Percentiles rank a stretch among this genome's conserved stretches.
Evolutionary conservation across 2,329 filamentous ascomycete genomes (phyloP).

Genomic region (Sarocladiaceae sp.): DNA sequence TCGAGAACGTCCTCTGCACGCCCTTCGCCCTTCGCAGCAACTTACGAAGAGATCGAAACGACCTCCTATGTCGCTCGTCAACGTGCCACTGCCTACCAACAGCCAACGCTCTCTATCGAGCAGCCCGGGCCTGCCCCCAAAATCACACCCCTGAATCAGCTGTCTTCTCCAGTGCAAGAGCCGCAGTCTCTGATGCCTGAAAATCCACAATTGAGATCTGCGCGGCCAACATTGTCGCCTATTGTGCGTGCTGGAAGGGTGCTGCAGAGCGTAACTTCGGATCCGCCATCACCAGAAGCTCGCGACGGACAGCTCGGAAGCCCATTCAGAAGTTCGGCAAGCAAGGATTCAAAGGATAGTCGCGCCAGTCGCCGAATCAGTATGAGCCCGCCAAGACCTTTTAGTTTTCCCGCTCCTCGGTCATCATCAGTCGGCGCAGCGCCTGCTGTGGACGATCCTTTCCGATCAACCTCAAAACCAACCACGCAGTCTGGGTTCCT

Average conservation of each 20-base stretch:
- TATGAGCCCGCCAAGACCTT: slow-evolving; percentile 24
- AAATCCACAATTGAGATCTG: slow-evolving; percentile 21
- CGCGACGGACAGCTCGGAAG: slow-evolving; percentile 50
- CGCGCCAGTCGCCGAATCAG: slow-evolving; percentile 21
- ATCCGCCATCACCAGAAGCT: slow-evolving; percentile 51
- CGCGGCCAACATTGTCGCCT: slow-evolving; percentile 47
- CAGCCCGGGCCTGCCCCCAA: slow-evolving; percentile 18
- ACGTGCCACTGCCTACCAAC: neutral
- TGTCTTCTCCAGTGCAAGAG: slow-evolving; percentile 33
- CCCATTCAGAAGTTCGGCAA: slow-evolving; percentile 44
- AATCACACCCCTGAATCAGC: slow-evolving; percentile 31
- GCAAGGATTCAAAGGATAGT: slow-evolving; percentile 27
- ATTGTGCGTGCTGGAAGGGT: slow-evolving; percentile 55
- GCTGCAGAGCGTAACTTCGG: slow-evolving; percentile 54
- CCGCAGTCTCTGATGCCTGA: slow-evolving; percentile 27
- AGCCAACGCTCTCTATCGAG: slow-evolving; percentile 13
- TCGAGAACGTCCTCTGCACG: slow-evolving; percentile 3
- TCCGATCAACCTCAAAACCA: slow-evolving; percentile 20
- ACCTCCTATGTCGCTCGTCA: neutral
- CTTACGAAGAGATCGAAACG: slow-evolving; percentile 5
- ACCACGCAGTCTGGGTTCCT: slow-evolving; percentile 28
- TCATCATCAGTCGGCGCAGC: slow-evolving; percentile 12
- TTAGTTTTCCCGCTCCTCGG: slow-evolving; percentile 13
- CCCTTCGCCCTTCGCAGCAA: neutral
- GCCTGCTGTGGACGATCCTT: slow-evolving; percentile 22